A percentile compares a stretch with the other conserved stretches of the same genome.
Conservation (phyloP, 176 grass and related monocot genomes). For the Avena insularis region DNA sequence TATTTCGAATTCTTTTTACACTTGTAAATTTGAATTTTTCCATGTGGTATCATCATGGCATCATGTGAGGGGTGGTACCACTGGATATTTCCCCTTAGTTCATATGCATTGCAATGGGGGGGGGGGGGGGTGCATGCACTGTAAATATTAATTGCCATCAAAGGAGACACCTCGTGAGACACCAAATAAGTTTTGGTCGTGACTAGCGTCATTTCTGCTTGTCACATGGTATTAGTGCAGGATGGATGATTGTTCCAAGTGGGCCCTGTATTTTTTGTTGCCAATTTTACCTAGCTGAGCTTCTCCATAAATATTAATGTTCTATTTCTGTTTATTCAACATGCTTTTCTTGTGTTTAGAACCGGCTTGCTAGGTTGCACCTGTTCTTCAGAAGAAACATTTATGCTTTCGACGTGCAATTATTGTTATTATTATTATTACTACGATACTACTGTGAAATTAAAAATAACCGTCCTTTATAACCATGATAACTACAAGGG, state of each 20-base stretch:
- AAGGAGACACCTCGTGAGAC: not conserved
- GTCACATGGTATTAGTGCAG: not conserved
- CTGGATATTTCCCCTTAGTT: too few species aligned
- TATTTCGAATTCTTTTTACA: too few species aligned
- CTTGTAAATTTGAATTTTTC: too few species aligned
- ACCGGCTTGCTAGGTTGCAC: not conserved
- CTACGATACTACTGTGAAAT: not conserved
- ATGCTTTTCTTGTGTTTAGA: not conserved
- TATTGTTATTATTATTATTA: not conserved
- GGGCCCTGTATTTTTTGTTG: not conserved
- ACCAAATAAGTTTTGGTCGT: not conserved
- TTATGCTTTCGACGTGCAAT: not conserved
- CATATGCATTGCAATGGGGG: too few species aligned
- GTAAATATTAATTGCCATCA: constrained; percentile 9
- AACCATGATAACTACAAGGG: not conserved
- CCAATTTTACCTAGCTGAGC: constrained; percentile 10
- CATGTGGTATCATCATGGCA: too few species aligned
- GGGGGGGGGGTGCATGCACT: too few species aligned
- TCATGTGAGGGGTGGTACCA: too few species aligned
- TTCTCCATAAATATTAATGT: constrained; percentile 25
- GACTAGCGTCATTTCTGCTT: not conserved
- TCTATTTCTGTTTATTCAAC: not conserved
- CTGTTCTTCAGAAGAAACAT: not conserved
- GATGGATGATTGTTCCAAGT: not conserved
- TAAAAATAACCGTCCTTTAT: not conserved